These are phyloP conservation scores for Ceratobasidium papillatum DNA, from an alignment of 1,284 basidiomycete genomes.

Conservation along the genomic window DNA sequence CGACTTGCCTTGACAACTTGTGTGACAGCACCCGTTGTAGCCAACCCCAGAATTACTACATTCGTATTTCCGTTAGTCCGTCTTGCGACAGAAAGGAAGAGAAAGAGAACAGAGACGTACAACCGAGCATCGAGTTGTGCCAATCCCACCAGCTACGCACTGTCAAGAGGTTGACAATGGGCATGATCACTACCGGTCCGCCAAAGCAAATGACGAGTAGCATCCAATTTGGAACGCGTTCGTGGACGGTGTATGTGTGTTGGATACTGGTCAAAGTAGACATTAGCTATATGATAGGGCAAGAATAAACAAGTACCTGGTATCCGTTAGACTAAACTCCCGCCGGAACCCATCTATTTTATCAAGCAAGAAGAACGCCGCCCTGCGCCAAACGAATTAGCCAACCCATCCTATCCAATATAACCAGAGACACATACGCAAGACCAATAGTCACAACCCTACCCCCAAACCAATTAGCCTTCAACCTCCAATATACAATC, in stretches of 20 bases:
- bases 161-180: slow-evolving; percentile 72
- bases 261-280: slow-evolving; percentile 49
- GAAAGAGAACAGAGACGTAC: slow-evolving; percentile 57
- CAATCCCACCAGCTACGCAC: slow-evolving; percentile 87
- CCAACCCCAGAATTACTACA: slow-evolving; percentile 75
- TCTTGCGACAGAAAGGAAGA: slow-evolving; percentile 46
- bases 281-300: background rate
- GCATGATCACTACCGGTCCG: slow-evolving; percentile 73
- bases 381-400: slow-evolving; percentile 55
- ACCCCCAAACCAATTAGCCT: slow-evolving; percentile 58
- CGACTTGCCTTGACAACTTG: slow-evolving; percentile 77
- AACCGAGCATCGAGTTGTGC: slow-evolving; percentile 81
- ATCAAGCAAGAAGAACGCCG: slow-evolving; percentile 73
- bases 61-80: slow-evolving; percentile 27
- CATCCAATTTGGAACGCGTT: slow-evolving; percentile 79
- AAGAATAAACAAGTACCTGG: slow-evolving; percentile 61
- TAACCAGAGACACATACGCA: background rate
- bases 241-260: slow-evolving; percentile 77
- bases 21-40: slow-evolving; percentile 82
- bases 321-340: slow-evolving; percentile 83
- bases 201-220: slow-evolving; percentile 75
- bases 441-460: slow-evolving; percentile 75
- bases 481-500: background rate
- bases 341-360: slow-evolving; percentile 82
- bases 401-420: background rate